Base-by-base conservation (phyloP, 1,139 yeast genomes). In the Nakaseomyces uthaithaninus region DNA sequence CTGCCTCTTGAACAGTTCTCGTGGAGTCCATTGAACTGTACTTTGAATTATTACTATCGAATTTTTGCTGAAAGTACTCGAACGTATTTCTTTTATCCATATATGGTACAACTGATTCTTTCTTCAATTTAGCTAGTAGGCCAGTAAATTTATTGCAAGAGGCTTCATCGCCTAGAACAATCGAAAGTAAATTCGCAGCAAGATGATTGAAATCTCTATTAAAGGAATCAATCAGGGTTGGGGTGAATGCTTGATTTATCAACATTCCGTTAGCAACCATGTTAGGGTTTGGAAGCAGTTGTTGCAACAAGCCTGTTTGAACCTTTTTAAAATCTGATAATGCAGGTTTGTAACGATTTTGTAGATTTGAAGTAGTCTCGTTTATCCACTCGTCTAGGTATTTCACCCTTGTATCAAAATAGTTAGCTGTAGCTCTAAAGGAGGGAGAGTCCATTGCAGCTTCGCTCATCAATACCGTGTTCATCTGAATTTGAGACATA, bases 391-490 rank as follows among this genome's bases (percentile, higher is more conserved):
- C 71, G 42, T 81, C 87, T 19, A 86, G 69, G 36, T 74, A 71
- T 23, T 70, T 73, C n/a, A 86, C 64, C 53, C 84, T 89, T 20
- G 66, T 59, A 47, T 80, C 80, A 45, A 75, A 60, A 53, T 77
- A 84, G 54, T 83, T 80, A 30, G 74, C 69, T 3, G 80, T 71
- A 0, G 97, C 95, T 36, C 97, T 67, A 63, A 91, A 91, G 33
- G 89, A 75, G 2, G 97, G 97, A 3, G 94, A 79, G 60, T 91
- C 97, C 42, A 85, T 62, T 0, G 94, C 86, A 0, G 96, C 95
- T 54, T 91, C 98, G 54, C 86, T 86, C 53, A 86, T 73, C 15
- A 77, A 71, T 1, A 86, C 94, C 0, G 95, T 82, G 2, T 85
- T 77, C 40, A 87, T 66, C 47, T 77, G 76, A 39, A 72, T 40